Evolutionary conservation across 2,329 filamentous ascomycete genomes (phyloP), one percentile per base, ranked within the genome.

Genomic region (Paecilomyces dactylethromorphus): DNA sequence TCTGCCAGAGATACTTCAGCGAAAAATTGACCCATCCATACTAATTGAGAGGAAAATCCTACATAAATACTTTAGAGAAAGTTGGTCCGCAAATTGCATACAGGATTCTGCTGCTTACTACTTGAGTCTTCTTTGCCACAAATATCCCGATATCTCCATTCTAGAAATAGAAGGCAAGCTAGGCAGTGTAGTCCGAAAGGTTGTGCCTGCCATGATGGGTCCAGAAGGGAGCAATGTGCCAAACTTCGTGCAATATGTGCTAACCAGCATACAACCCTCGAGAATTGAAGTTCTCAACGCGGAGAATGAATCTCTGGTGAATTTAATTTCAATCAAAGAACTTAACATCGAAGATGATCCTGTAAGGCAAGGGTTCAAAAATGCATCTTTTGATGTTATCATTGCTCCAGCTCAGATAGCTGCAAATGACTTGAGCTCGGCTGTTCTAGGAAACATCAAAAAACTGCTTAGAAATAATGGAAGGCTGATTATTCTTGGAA

Each of bases 81-180:
- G n/a, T 6, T 10, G 10, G 5, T 13, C 49, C 4, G 5, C 35
- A 3, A 18, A 29, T 15, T 4, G 21, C 6, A 29, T 11, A 5
- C 21, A 31, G 18, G 26, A 29, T 8, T 8, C 21, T 4, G 51
- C 31, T 15, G 31, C 31, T 11, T 3, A 18, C 13, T 58, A 54
- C 21, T 11, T 58, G 10, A 11, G 31, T 7, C 22, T 45, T 8
- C 51, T 58, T 31, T 24, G 18, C 7, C 50, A 61, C 22, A 58
- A 60, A 12, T 59, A 64, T 26, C 63, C 63, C 7, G 31, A 51
- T 12, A 11, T 60, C 33, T 58, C 56, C 3, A 57, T 66, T 24
- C 60, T 68, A 1, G 65, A 67, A 45, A 59, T 68, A 8, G 60
- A 61, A 21, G 64, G 60, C 15, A 65, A 62, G 13, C 61, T 59